These are phyloP conservation scores for Heliosperma pusillum DNA, from an alignment of 148 eudicot species.

Conservation along the genomic window DNA sequence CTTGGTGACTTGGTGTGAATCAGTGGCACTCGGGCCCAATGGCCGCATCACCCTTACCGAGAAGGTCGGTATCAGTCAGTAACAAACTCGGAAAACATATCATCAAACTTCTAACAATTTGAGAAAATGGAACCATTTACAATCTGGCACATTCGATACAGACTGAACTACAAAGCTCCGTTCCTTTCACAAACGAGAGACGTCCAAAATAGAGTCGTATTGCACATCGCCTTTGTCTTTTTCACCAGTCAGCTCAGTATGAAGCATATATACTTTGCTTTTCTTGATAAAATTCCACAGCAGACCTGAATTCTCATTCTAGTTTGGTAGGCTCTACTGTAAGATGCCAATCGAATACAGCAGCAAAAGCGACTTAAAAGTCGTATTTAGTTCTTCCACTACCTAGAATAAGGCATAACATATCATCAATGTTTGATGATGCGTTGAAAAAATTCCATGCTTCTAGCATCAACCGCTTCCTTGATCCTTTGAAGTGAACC, in stretches of 20 bases:
- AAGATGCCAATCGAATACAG: constrained; percentile 21
- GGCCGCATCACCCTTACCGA: too few relatives aligned
- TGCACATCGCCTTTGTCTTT: background rate
- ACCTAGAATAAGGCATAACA: constrained; percentile 71
- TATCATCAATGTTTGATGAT: constrained; percentile 58
- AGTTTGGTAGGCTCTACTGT: constrained; percentile 10
- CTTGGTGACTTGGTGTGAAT: too few relatives aligned
- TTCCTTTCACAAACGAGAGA: background rate
- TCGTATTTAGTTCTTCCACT: constrained; percentile 96
- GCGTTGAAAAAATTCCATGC: constrained; percentile 76
- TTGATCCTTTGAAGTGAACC: constrained; percentile 93
- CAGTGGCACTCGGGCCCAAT: too few relatives aligned
- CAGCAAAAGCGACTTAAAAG: constrained; percentile 34
- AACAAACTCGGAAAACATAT: too few relatives aligned
- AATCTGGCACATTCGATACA: constrained; percentile 8
- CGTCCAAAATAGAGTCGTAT: too few relatives aligned
- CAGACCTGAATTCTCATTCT: background rate
- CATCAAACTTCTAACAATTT: background rate
- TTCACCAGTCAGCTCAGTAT: constrained; percentile 10
- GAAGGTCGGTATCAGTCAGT: too few relatives aligned
- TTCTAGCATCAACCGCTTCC: constrained; percentile 95
- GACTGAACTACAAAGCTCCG: background rate
- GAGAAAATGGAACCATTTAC: constrained; percentile 14
- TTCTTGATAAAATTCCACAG: constrained; percentile 11
- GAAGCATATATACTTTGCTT: constrained; percentile 2